A percentile compares a stretch with the other conserved stretches of the same genome.
Conservation (phyloP, 2,329 filamentous ascomycete species). For the Cordyceps pruinosa region DNA sequence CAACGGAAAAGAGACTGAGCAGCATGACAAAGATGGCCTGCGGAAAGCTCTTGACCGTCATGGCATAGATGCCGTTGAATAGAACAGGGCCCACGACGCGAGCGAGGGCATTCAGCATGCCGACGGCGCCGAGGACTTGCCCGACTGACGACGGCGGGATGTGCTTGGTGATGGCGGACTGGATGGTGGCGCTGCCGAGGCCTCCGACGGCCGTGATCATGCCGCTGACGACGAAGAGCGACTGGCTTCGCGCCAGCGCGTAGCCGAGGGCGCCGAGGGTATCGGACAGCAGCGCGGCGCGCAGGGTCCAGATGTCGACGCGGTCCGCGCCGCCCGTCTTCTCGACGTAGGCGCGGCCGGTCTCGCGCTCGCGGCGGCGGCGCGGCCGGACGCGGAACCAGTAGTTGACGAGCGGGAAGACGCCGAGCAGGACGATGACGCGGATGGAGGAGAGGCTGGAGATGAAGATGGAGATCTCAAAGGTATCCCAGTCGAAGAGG, state of each 20-base stretch:
- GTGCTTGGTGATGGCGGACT: slow-evolving; percentile 83
- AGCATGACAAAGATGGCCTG: slow-evolving; percentile 80
- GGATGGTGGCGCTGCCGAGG: slow-evolving; percentile 76
- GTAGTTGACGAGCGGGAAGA: slow-evolving; percentile 73
- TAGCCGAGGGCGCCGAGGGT: slow-evolving; percentile 71
- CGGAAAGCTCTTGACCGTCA: slow-evolving; percentile 69
- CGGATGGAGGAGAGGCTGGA: slow-evolving; percentile 72
- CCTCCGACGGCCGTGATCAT: slow-evolving; percentile 72
- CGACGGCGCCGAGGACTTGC: slow-evolving; percentile 80
- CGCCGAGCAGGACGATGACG: slow-evolving; percentile 64
- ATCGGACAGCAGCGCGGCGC: slow-evolving; percentile 69
- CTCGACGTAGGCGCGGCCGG: slow-evolving; percentile 32
- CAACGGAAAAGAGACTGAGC: slow-evolving; percentile 56
- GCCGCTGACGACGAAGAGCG: slow-evolving; percentile 64
- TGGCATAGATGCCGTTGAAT: slow-evolving; percentile 80
- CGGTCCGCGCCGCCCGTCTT: slow-evolving; percentile 63
- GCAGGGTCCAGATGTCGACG: slow-evolving; percentile 72
- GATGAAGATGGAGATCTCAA: slow-evolving; percentile 74
- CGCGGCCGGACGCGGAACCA: slow-evolving; percentile 56
- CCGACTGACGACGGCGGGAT: slow-evolving; percentile 76
- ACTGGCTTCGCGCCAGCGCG: slow-evolving; percentile 52
- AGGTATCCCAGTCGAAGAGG: slow-evolving; percentile 74
- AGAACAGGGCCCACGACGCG: slow-evolving; percentile 72
- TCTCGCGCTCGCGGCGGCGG: slow-evolving; percentile 32
- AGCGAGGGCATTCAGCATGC: slow-evolving; percentile 75